Evolutionary conservation across 345 rosid genomes (phyloP), one percentile per base, ranked within the genome.

Genomic region (Triadica sebifera): DNA sequence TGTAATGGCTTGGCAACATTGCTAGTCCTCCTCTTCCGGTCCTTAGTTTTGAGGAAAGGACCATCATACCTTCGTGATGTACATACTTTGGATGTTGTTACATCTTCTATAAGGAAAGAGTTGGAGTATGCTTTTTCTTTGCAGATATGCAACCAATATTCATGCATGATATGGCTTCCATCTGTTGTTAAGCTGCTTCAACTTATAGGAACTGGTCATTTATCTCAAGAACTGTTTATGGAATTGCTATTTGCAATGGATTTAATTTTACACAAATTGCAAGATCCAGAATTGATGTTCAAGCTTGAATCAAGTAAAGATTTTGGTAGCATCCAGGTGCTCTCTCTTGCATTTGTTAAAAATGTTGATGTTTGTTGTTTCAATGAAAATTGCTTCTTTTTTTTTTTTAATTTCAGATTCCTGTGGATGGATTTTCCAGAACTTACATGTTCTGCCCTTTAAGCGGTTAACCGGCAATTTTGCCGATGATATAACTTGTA

Each of bases 61-160:
- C 74, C 74, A 69, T 68, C 79, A 76, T 77, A 79, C 78, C 74
- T 82, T 74, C 72, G 43, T 71, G 78, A 81, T 37, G 49, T 53
- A 29, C 69, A 43, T 53, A 34, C 72, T 69, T 81, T 81, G 46
- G 83, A 82, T 34, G 77, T 78, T 57, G 75, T 87, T 65, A 34
- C 81, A 57, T 82, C 85, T 38, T 64, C 67, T 82, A 67, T 79
- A 64, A 76, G 67, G 72, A 85, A 77, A 77, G 95, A 91, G 78
- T 95, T 97, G 99, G 98, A 90, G 72, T 93, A 87, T 85, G 70
- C 81, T 51, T 95, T 93, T 79, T 88, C 93, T n/a, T 63, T 86
- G 69, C 93, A 87, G 79, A 81, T 95, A 78, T 87, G 88, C 83
- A 91, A 88, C 78, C 97, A 90, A 63, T 91, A 86, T 78, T 81